phyloP scores from a whole-genome alignment of 441 rosid species.

The Populus hybrid region DNA sequence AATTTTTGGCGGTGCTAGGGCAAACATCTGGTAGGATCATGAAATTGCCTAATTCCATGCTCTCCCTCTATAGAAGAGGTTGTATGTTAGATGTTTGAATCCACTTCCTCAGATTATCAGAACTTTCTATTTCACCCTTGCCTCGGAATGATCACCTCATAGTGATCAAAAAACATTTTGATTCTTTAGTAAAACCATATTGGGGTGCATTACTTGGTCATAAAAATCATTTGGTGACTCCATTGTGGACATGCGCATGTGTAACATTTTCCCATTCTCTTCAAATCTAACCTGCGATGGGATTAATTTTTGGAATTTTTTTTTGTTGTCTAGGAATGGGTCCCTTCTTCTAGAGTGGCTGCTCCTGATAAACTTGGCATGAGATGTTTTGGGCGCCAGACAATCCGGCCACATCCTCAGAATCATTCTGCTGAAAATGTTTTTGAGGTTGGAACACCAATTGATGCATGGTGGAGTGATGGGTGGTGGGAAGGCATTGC shows the following conservation, averaged over 20 bases:
- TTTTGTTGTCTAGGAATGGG: slow-evolving; percentile 65
- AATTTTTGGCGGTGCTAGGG: neutral
- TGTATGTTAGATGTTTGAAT: neutral
- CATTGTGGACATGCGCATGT: neutral
- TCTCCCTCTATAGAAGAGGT: neutral
- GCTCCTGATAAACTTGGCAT: slow-evolving; percentile 78
- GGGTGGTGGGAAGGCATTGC: slow-evolving; percentile 99
- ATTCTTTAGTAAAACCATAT: neutral
- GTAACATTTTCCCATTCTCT: neutral
- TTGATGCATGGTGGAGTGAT: slow-evolving; percentile 99
- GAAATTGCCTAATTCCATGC: neutral
- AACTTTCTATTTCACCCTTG: neutral
- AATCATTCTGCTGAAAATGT: slow-evolving; percentile 32
- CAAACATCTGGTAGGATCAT: neutral
- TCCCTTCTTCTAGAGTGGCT: slow-evolving; percentile 68
- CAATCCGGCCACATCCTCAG: slow-evolving; percentile 66
- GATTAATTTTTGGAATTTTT: neutral
- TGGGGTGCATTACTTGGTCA: neutral
- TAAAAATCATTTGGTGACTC: neutral
- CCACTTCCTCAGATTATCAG: neutral
- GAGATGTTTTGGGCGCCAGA: slow-evolving; percentile 69
- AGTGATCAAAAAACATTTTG: neutral
- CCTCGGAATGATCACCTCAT: neutral
- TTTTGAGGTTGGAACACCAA: slow-evolving; percentile 60
- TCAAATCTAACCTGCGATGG: neutral